Percentiles rank a stretch among this genome's conserved stretches.
Conservation (phyloP, 2,329 filamentous ascomycete genomes). For the Aureobasidium vineae region DNA sequence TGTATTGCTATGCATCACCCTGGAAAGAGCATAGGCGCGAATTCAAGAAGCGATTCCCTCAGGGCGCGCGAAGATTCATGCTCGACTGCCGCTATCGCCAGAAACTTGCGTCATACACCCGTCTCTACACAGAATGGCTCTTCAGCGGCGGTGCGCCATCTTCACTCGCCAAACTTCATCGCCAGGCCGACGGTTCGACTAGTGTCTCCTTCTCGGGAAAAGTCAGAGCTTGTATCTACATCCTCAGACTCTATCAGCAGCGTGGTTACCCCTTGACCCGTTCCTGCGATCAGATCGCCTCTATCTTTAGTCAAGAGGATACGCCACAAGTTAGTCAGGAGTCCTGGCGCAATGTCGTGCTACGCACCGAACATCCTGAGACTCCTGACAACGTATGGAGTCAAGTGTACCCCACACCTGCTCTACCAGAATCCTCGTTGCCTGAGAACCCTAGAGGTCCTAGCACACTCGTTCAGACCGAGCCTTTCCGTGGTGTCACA, state of each 20-base stretch:
- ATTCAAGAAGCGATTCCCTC: background rate
- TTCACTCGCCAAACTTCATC: slow-evolving; percentile 11
- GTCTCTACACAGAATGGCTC: slow-evolving; percentile 20
- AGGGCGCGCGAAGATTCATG: background rate
- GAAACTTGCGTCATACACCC: background rate
- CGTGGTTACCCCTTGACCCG: background rate
- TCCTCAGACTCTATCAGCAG: background rate
- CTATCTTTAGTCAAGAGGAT: background rate
- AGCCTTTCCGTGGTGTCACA: slow-evolving; percentile 3
- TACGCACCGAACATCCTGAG: background rate
- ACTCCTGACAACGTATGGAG: background rate
- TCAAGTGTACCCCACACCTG: background rate
- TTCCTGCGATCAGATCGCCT: background rate
- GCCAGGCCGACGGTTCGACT: slow-evolving; percentile 6
- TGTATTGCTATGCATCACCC: background rate
- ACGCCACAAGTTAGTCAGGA: background rate
- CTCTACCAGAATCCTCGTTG: background rate
- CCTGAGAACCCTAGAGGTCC: background rate
- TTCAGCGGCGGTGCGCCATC: slow-evolving; percentile 16
- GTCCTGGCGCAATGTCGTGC: background rate
- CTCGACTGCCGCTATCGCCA: background rate
- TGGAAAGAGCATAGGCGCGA: background rate
- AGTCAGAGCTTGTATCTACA: slow-evolving; percentile 8
- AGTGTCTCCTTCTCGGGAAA: slow-evolving; percentile 1
- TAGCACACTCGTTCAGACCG: background rate